Conservation (phyloP, 108 stramenopile species). For the Stephanodiscus triporus region DNA sequence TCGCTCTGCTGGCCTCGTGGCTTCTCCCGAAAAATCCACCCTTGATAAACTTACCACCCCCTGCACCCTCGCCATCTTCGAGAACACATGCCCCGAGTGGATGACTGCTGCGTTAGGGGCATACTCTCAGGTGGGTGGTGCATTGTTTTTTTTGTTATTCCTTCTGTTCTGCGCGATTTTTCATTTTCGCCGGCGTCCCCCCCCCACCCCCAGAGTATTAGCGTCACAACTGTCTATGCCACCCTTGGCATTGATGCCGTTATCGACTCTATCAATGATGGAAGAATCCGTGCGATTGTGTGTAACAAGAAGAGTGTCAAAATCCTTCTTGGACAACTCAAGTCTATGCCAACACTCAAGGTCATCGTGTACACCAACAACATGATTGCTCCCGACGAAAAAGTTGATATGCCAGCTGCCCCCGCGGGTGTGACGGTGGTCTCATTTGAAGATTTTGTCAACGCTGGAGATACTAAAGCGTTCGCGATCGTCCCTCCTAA, state of each 20-base stretch:
- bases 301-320: constrained; percentile 85
- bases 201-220: constrained; percentile 42
- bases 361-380: constrained; percentile 86
- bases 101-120: constrained; percentile 86
- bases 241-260: constrained; percentile 93
- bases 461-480: constrained; percentile 65
- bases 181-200: too few species aligned
- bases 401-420: constrained; percentile 58
- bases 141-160: too few species aligned
- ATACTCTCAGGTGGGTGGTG: constrained; percentile 53
- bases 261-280: constrained; percentile 83
- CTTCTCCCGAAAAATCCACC: constrained; percentile 60
- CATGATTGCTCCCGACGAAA: constrained; percentile 62
- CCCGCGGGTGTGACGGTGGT: constrained; percentile 56
- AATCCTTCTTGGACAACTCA: constrained; percentile 49
- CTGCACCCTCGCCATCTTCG: constrained; percentile 89
- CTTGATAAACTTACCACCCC: constrained; percentile 81
- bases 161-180: too few species aligned
- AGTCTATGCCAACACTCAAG: constrained; percentile 81
- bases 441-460: constrained; percentile 83
- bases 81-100: constrained; percentile 92
- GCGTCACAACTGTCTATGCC: constrained; percentile 90
- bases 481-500: constrained; percentile 76
- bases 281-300: constrained; percentile 77
- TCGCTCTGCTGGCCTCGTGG: constrained; percentile 62